Evolutionary conservation across 1,139 yeast species (phyloP).

Genomic region (Sugiyamaella novakii): DNA sequence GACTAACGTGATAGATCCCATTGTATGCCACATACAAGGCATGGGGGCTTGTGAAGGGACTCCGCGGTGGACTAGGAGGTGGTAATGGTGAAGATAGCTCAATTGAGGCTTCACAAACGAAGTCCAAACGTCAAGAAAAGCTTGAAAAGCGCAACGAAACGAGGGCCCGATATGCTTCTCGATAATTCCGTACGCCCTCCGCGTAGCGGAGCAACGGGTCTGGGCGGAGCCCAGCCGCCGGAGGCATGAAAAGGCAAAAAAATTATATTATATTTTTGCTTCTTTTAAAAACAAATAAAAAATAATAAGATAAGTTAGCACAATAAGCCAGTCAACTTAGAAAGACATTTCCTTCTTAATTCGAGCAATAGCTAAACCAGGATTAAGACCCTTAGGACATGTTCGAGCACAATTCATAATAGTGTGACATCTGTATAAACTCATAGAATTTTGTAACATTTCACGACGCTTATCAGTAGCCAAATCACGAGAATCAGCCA

Average conservation of each 20-base stretch:
- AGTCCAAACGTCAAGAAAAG: constrained; percentile 58
- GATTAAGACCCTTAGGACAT: constrained; percentile 99
- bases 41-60: constrained; percentile 31
- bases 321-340: constrained; percentile 38
- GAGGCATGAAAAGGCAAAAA: background rate
- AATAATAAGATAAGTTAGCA: constrained; percentile 1
- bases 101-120: constrained; percentile 30
- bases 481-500: constrained; percentile 95
- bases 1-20: constrained; percentile 42
- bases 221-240: constrained; percentile 16
- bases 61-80: constrained; percentile 21
- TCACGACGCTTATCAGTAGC: constrained; percentile 80
- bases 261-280: too few relatives aligned
- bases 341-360: constrained; percentile 92
- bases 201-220: constrained; percentile 11
- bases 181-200: too few relatives aligned
- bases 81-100: constrained; percentile 31
- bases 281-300: too few relatives aligned
- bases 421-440: constrained; percentile 97
- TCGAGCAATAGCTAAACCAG: constrained; percentile 96
- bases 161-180: background rate
- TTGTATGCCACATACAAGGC: constrained; percentile 60
- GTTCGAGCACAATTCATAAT: constrained; percentile 98
- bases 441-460: constrained; percentile 95
- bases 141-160: constrained; percentile 43